A percentile compares a stretch with the other conserved stretches of the same genome.
Conservation (phyloP, 306 rosid genomes). For the Cucurbita ficifolia region DNA sequence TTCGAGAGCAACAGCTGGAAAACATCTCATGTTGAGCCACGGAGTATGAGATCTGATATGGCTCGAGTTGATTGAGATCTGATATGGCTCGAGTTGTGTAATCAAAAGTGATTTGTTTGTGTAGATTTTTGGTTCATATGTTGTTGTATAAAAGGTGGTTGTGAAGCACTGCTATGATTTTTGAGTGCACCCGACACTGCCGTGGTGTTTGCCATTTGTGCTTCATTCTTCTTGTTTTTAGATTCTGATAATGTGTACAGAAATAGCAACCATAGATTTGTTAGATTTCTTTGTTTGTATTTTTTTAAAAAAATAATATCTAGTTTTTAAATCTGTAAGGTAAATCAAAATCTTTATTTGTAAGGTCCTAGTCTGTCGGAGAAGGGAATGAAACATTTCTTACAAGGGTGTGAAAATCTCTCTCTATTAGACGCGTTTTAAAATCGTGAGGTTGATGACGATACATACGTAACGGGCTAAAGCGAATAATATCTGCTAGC, state of each 20-base stretch:
- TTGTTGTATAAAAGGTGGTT: conserved; percentile 1
- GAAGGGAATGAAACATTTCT: too few species aligned
- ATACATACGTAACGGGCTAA: too few species aligned
- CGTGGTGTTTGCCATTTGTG: not conserved
- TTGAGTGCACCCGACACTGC: not conserved
- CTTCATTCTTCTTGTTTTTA: not conserved
- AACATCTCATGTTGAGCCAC: not conserved
- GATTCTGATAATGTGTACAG: not conserved
- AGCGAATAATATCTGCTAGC: too few species aligned
- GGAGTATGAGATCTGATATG: not conserved
- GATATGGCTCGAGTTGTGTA: not conserved
- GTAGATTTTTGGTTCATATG: not conserved
- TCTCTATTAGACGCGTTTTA: too few species aligned
- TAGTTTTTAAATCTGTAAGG: not conserved
- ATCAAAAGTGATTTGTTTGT: not conserved
- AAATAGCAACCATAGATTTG: not conserved
- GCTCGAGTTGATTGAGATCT: not conserved
- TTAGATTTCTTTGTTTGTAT: not conserved
- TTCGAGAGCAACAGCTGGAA: not conserved
- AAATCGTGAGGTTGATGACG: too few species aligned
- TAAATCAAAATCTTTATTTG: too few species aligned
- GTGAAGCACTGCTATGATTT: not conserved
- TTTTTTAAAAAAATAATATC: not conserved
- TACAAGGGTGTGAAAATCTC: too few species aligned
- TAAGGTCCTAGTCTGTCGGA: too few species aligned